These are phyloP conservation scores for Lycium ferocissimum DNA, from an alignment of 257 asterid species.

Conservation along the genomic window DNA sequence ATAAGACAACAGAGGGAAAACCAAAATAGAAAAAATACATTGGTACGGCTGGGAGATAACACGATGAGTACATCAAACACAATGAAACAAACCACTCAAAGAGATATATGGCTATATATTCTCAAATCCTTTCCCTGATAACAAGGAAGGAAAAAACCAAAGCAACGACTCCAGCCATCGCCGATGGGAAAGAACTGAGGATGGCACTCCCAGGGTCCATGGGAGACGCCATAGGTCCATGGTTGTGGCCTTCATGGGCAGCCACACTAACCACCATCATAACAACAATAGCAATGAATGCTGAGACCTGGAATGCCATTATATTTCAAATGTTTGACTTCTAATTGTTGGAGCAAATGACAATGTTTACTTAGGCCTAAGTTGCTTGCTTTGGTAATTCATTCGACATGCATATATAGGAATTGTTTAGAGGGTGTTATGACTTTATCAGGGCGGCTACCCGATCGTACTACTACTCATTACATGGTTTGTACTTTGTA, in stretches of 20 bases:
- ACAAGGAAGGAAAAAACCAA: slow-evolving; percentile 23
- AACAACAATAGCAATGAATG: slow-evolving; percentile 17
- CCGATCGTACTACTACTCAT: slow-evolving; percentile 7
- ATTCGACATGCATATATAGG: background rate
- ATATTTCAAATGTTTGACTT: slow-evolving; percentile 11
- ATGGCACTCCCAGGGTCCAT: slow-evolving; percentile 18
- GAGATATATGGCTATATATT: background rate
- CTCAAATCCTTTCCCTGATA: slow-evolving; percentile 28
- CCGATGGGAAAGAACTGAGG: background rate
- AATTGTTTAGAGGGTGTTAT: background rate
- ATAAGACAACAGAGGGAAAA: background rate
- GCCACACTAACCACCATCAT: slow-evolving; percentile 22
- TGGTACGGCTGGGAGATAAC: background rate
- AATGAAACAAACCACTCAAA: background rate
- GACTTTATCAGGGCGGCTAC: no score
- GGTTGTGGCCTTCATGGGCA: slow-evolving; percentile 29
- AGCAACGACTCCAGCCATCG: slow-evolving; percentile 24
- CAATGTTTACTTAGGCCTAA: background rate
- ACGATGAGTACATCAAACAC: background rate
- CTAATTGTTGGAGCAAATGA: background rate
- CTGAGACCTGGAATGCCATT: slow-evolving; percentile 14
- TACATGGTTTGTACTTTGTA: slow-evolving; percentile 9
- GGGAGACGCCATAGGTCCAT: slow-evolving; percentile 12
- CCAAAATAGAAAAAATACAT: background rate
- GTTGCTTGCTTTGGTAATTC: background rate